Percentiles rank a stretch among this genome's conserved stretches.
phyloP scores from a whole-genome alignment of 441 rosid genomes.

The Adansonia madagascariensis region DNA sequence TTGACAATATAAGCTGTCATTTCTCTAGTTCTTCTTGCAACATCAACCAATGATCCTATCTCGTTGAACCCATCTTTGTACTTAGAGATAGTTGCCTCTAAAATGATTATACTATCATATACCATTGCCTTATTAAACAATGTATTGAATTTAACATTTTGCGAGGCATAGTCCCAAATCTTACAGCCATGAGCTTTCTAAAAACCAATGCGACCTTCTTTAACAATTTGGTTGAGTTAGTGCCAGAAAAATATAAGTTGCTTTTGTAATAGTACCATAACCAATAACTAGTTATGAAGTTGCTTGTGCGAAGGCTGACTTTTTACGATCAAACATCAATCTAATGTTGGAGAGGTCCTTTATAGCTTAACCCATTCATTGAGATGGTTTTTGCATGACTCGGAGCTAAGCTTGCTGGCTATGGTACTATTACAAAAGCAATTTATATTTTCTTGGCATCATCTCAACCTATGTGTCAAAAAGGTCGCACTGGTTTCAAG shows the following conservation, averaged over 20 bases:
- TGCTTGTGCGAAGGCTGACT: not conserved
- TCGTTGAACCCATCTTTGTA: constrained; percentile 36
- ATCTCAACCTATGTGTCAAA: not conserved
- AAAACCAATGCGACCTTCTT: not conserved
- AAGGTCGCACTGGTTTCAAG: too few relatives aligned
- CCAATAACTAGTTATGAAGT: not conserved
- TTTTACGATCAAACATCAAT: too few relatives aligned
- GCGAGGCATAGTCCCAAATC: not conserved
- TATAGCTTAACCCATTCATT: too few relatives aligned
- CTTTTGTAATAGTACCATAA: not conserved
- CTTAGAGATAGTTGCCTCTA: not conserved
- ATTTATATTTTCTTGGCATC: not conserved
- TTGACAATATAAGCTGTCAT: constrained; percentile 36
- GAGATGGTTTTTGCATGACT: too few relatives aligned
- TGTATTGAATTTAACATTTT: not conserved
- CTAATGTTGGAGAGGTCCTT: too few relatives aligned
- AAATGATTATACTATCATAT: not conserved
- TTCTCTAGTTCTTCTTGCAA: constrained; percentile 45
- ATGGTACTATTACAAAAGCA: too few relatives aligned
- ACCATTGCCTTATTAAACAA: not conserved
- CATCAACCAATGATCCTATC: constrained; percentile 42
- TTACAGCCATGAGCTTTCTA: not conserved
- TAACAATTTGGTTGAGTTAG: not conserved
- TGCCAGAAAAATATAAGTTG: not conserved
- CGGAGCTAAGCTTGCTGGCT: too few relatives aligned